These are phyloP conservation scores for Boletus sp. DNA, from an alignment of 1,284 basidiomycete species.

Conservation along the genomic window DNA sequence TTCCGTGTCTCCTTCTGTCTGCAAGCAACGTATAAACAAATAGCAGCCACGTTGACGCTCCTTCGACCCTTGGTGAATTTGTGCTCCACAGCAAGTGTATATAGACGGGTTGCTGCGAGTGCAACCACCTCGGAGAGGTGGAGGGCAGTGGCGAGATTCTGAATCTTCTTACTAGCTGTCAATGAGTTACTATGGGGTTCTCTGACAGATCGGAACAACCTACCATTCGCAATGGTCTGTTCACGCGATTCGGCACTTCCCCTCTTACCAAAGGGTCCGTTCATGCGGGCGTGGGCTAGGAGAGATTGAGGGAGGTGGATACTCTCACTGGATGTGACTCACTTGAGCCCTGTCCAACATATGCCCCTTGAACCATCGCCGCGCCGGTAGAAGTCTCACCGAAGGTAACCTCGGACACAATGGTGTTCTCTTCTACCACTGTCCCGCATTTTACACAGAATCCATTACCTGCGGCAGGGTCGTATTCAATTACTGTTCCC, in stretches of 20 bases:
- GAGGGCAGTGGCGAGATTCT: slow-evolving; percentile 78
- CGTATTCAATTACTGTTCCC: slow-evolving; percentile 81
- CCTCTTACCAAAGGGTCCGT: slow-evolving; percentile 78
- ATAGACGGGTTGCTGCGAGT: slow-evolving; percentile 85
- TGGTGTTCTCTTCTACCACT: slow-evolving; percentile 93
- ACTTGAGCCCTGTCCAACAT: slow-evolving; percentile 94
- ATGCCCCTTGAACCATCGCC: slow-evolving; percentile 94
- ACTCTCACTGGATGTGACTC: slow-evolving; percentile 42
- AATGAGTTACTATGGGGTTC: slow-evolving; percentile 1
- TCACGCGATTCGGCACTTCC: slow-evolving; percentile 81
- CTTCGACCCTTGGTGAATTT: slow-evolving; percentile 94
- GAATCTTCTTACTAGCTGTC: slow-evolving; percentile 80
- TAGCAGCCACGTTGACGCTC: slow-evolving; percentile 91
- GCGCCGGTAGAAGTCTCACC: slow-evolving; percentile 92
- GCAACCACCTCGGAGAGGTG: slow-evolving; percentile 81
- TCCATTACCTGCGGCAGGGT: slow-evolving; percentile 78
- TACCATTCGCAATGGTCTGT: slow-evolving; percentile 88
- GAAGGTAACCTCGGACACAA: slow-evolving; percentile 93
- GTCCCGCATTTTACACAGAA: slow-evolving; percentile 86
- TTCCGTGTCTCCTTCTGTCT: slow-evolving; percentile 87
- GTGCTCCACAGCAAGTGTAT: slow-evolving; percentile 93
- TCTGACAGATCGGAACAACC: slow-evolving; percentile 25
- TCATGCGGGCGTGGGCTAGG: slow-evolving; percentile 77
- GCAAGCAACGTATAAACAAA: slow-evolving; percentile 95
- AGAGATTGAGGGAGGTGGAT: slow-evolving; percentile 8